Conservation (phyloP, 73 alveolate species). For the Tetrahymena malaccensis region DNA sequence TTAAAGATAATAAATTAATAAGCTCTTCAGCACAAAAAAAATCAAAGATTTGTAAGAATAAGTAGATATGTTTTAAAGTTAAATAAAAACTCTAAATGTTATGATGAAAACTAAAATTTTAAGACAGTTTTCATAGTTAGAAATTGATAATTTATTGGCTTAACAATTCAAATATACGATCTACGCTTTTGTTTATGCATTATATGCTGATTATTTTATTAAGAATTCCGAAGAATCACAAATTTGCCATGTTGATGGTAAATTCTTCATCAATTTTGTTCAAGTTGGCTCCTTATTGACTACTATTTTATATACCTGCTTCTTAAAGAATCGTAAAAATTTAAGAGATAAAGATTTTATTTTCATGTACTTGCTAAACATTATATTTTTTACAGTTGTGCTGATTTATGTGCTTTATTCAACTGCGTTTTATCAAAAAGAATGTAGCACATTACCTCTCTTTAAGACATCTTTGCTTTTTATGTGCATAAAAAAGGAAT, state of each 20-base stretch:
- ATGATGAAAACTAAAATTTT: too few relatives aligned
- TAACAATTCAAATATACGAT: neutral
- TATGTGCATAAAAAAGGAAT: neutral
- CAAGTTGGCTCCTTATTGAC: neutral
- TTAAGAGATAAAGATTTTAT: neutral
- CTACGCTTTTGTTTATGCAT: neutral
- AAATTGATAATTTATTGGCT: neutral
- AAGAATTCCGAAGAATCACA: neutral
- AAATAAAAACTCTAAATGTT: neutral
- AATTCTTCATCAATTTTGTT: neutral
- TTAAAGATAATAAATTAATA: too few relatives aligned
- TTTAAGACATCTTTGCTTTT: neutral
- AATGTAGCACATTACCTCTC: neutral
- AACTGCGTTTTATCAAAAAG: neutral
- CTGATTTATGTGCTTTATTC: neutral
- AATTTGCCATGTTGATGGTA: neutral
- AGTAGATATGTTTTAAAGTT: neutral
- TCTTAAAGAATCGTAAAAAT: neutral
- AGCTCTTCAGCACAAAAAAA: neutral
- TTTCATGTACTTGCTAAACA: neutral
- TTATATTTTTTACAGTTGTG: neutral
- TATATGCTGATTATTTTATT: neutral
- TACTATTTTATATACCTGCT: neutral
- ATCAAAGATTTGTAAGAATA: neutral
- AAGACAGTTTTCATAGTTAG: neutral